Conservation (phyloP, 139 green algal genomes). For the Zygnema circumcarinatum region DNA sequence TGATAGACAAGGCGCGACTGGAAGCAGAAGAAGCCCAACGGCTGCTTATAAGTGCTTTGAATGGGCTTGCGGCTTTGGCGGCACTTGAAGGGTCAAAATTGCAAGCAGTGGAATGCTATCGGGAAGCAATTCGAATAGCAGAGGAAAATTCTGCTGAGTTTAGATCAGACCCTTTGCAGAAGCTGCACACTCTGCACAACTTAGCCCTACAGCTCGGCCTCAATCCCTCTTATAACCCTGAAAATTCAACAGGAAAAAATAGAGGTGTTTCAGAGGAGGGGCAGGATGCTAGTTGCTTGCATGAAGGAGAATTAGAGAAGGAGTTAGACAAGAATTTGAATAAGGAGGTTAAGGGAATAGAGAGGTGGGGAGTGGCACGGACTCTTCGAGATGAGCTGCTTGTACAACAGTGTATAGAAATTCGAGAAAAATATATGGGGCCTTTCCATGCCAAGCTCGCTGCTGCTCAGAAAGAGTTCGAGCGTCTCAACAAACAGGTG, state of each 20-base stretch:
- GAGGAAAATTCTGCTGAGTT: constrained; percentile 61
- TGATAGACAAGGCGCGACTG: constrained; percentile 71
- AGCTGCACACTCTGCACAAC: constrained; percentile 87
- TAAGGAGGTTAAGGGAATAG: too few relatives aligned
- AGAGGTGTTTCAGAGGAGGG: too few relatives aligned
- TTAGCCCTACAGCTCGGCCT: constrained; percentile 61
- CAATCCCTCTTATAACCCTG: constrained; percentile 12
- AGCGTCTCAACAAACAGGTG: not conserved
- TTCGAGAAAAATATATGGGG: constrained; percentile 39
- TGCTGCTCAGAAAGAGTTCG: not conserved
- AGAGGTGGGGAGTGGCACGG: constrained; percentile 8
- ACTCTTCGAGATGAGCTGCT: constrained; percentile 42
- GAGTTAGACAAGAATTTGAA: too few relatives aligned
- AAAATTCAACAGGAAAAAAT: constrained; percentile 10
- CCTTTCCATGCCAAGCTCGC: constrained; percentile 22
- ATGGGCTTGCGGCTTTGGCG: constrained; percentile 81
- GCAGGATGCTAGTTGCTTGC: not conserved
- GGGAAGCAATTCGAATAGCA: constrained; percentile 70
- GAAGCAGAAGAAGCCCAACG: constrained; percentile 90
- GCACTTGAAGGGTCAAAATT: constrained; percentile 65
- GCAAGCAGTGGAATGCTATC: constrained; percentile 74
- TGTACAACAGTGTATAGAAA: constrained; percentile 9
- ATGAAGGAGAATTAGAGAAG: not conserved
- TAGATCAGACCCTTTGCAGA: constrained; percentile 80
- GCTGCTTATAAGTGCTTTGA: constrained; percentile 75